Evolutionary conservation across 2,329 filamentous ascomycete species (phyloP).

Genomic region (Ascochyta fabae): DNA sequence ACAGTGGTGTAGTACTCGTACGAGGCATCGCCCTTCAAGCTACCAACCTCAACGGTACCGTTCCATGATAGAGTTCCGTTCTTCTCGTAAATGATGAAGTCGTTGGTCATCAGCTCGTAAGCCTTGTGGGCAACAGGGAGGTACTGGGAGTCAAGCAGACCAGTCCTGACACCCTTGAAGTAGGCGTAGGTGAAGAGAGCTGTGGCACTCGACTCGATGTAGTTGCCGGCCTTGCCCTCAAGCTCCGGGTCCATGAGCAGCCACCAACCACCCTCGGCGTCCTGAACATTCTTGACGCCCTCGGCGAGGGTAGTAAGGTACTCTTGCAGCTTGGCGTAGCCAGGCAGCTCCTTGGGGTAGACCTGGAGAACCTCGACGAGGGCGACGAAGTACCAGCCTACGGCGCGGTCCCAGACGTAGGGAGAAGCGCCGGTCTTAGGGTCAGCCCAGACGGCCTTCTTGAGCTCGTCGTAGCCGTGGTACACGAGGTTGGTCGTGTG

Average conservation of each 20-base stretch:
- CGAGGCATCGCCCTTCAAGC: conserved; percentile 56
- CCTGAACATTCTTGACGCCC: conserved; percentile 53
- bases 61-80: conserved; percentile 60
- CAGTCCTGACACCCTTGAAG: conserved; percentile 44
- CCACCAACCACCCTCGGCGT: conserved; percentile 63
- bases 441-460: conserved; percentile 46
- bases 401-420: conserved; percentile 48
- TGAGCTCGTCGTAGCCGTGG: conserved; percentile 47
- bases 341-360: conserved; percentile 50
- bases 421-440: conserved; percentile 44
- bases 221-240: conserved; percentile 58
- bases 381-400: conserved; percentile 50
- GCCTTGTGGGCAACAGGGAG: conserved; percentile 51
- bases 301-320: conserved; percentile 53
- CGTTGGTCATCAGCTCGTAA: conserved; percentile 53
- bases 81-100: conserved; percentile 54
- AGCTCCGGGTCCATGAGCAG: conserved; percentile 61
- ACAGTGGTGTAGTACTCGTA: conserved; percentile 56
- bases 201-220: conserved; percentile 65
- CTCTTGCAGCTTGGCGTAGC: conserved; percentile 45
- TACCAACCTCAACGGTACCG: conserved; percentile 61
- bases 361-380: conserved; percentile 58
- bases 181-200: conserved; percentile 56
- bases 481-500: conserved; percentile 41
- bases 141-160: conserved; percentile 46